A percentile compares a stretch with the other conserved stretches of the same genome.
These are phyloP conservation scores for Thelonectria olida DNA, from an alignment of 2,329 filamentous ascomycete species.

Conservation along the genomic window DNA sequence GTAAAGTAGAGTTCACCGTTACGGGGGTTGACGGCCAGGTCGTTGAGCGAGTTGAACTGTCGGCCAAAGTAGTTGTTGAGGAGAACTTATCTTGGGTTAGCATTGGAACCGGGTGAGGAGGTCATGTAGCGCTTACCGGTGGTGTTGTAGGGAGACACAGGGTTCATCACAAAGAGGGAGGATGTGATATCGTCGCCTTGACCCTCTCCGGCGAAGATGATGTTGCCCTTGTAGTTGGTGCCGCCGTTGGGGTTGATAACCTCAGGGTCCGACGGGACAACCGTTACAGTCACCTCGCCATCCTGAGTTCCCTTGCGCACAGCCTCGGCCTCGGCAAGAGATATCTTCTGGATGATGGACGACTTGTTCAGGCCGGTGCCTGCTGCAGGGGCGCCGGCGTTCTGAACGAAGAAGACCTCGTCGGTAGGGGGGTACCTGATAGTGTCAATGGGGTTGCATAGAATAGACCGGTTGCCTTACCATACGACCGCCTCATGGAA, in stretches of 20 bases:
- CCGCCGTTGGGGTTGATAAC: slow-evolving; percentile 62
- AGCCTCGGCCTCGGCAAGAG: slow-evolving; percentile 52
- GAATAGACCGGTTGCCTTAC: too few relatives aligned
- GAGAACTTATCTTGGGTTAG: slow-evolving; percentile 53
- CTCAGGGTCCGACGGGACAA: slow-evolving; percentile 52
- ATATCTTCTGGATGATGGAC: slow-evolving; percentile 60
- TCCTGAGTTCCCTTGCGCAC: slow-evolving; percentile 9
- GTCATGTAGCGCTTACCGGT: slow-evolving; percentile 50
- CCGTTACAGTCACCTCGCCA: slow-evolving; percentile 52
- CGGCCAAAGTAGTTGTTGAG: slow-evolving; percentile 69
- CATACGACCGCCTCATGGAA: slow-evolving; percentile 67
- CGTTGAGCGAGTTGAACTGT: slow-evolving; percentile 69
- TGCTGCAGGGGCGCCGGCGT: slow-evolving; percentile 55
- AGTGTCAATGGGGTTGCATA: too few relatives aligned
- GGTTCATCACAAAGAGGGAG: slow-evolving; percentile 39
- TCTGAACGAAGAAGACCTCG: slow-evolving; percentile 64
- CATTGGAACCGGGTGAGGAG: too few relatives aligned
- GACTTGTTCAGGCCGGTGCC: slow-evolving; percentile 63
- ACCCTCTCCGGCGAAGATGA: slow-evolving; percentile 61
- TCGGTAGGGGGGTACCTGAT: slow-evolving; percentile 54
- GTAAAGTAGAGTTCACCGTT: slow-evolving; percentile 72
- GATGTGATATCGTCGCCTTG: slow-evolving; percentile 51
- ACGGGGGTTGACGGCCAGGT: slow-evolving; percentile 61
- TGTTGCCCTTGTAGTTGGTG: slow-evolving; percentile 59
- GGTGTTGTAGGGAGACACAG: slow-evolving; percentile 57